Evolutionary conservation across 2,329 filamentous ascomycete species (phyloP), one percentile per base, ranked within the genome.

Genomic region (Trichoderma pleuroti): DNA sequence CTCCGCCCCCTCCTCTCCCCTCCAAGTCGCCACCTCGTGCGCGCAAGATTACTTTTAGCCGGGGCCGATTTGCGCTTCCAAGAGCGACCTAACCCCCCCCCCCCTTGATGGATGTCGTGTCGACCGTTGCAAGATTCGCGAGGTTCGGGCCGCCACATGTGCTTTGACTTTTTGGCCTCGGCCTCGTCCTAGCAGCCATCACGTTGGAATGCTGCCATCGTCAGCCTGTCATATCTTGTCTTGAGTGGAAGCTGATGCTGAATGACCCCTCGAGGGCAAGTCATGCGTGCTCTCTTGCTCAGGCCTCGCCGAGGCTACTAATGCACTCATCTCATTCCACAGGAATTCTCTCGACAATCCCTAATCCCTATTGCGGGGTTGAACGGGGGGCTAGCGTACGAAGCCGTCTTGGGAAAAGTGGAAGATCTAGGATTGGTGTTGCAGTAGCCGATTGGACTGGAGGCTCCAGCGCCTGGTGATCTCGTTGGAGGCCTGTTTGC

Each of bases 361-460:
- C 39, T 42, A 26, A 66, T 66, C 63, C 63, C 63, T 66, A 57
- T 66, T 66, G 63, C 63, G 63, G 63, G 52, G 63, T 24, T 42
- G 24, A 30, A 14, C 56, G 63, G 52, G 26, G 5, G 34, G n/a
- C 49, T 66, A 66, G 63, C 52, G 63, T 42, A 16, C 63, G 34
- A 39, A 56, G 63, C 63, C 49, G 63, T 66, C 49, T 26, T 66
- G 49, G 52, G 63, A 64, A 63, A 64, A 64, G 61, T 64, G 61
- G 61, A 64, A 52, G 61, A 64, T 64, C 61, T 42, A 26, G 49
- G 52, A 57, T 57, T 26, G 32, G 12, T 32, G 18, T 24, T 59
- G 56, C 28, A 59, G 30, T 30, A 66, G 63, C 63, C 63, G 63
- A 66, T 66, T 66, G 49, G 63, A 56, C 32, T 42, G 39, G 39